Percentiles rank a stretch among this genome's conserved stretches.
phyloP scores from a whole-genome alignment of 305 asterid genomes.

The Fraxinus floribunda region DNA sequence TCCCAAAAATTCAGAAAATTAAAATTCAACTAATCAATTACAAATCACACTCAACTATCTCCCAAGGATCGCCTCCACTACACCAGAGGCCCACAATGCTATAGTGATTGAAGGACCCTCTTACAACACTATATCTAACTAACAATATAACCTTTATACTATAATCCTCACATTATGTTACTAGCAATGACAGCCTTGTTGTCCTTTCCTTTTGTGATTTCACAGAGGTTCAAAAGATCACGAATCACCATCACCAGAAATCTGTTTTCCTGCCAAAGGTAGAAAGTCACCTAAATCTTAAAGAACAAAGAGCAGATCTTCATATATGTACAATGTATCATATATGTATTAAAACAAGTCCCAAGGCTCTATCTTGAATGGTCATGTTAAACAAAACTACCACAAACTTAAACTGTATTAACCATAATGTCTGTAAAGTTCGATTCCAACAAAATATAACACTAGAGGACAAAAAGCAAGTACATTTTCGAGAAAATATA shows the following conservation, averaged over 20 bases:
- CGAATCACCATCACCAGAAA: slow-evolving; percentile 99
- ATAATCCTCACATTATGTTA: slow-evolving; percentile 77
- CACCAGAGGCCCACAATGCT: not conserved
- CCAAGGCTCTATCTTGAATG: not conserved
- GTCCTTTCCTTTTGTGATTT: slow-evolving; percentile 96
- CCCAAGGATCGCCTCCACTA: not conserved
- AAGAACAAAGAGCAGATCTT: not conserved
- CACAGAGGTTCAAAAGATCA: slow-evolving; percentile 93
- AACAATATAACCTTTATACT: slow-evolving; percentile 11
- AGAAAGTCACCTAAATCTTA: not conserved
- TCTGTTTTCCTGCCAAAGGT: slow-evolving; percentile 78
- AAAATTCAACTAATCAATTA: not conserved
- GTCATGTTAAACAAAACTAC: not conserved
- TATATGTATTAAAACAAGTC: not conserved
- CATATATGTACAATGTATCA: not conserved
- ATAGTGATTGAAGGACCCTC: not conserved
- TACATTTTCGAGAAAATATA: not conserved
- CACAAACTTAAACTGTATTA: not conserved
- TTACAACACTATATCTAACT: slow-evolving; percentile 4
- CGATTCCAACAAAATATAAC: not conserved
- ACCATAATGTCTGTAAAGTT: not conserved
- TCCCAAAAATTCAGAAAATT: slow-evolving; percentile 15
- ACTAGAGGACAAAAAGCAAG: not conserved
- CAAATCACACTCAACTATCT: not conserved
- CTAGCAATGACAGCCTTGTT: slow-evolving; percentile 99